Evolutionary conservation across 805 yeast species (phyloP).

Genomic region (Saccharomycopsis malanga): DNA sequence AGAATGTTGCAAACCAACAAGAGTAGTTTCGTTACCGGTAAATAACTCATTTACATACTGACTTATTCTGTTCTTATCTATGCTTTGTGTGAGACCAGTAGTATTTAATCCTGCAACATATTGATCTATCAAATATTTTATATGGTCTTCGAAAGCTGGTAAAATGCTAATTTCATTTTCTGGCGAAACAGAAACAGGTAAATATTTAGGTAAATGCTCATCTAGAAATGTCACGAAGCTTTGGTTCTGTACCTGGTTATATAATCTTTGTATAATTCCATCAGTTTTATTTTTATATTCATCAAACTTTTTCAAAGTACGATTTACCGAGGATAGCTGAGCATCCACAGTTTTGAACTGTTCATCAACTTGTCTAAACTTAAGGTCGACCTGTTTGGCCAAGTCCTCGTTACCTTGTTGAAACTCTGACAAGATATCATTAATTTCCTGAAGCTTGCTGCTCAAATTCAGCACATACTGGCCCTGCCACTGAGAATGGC

Average conservation of each 20-base stretch:
- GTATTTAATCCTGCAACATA: neutral
- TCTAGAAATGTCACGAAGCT: neutral
- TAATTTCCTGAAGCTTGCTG: neutral
- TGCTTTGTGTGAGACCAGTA: neutral
- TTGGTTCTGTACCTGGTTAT: neutral
- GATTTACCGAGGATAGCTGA: neutral
- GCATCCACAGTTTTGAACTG: neutral
- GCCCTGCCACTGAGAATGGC: neutral
- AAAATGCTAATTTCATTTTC: neutral
- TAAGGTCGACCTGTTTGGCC: neutral
- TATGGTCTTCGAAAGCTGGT: slow-evolving; percentile 2
- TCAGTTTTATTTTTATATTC: neutral
- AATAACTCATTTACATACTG: slow-evolving; percentile 1
- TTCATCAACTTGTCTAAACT: neutral
- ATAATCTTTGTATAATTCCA: neutral
- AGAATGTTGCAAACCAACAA: slow-evolving; percentile 2
- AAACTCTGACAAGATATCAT: neutral
- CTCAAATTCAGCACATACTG: too few relatives aligned
- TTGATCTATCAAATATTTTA: neutral
- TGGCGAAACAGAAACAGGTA: neutral
- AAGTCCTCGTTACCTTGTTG: neutral
- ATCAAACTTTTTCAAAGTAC: neutral
- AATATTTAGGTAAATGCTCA: slow-evolving; percentile 6
- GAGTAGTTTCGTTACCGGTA: neutral
- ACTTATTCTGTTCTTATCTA: neutral